Base-by-base conservation (phyloP, 129 eudicot species). In the Flaveria sonorensis region DNA sequence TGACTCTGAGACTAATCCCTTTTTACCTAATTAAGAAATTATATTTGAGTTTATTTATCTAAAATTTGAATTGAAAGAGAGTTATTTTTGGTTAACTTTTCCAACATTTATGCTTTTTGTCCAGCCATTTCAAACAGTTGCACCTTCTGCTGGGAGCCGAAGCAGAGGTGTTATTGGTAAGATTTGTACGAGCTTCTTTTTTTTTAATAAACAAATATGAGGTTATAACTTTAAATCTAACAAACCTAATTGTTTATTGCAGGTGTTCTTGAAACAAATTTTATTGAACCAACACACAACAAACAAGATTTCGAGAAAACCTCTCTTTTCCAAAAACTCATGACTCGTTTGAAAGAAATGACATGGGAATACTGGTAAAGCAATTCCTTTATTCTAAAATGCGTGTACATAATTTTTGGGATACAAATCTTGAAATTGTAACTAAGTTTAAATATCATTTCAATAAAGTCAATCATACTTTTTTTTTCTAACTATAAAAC, bases 281-380 rank as follows among this genome's bases (percentile, higher is more conserved):
- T 93, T 81, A 79, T 93, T 71, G 85, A 89, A 86, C 98, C 98
- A 43, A 85, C 92, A 5, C 98, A 93, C 70, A 93, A 84, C 73
- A 93, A 90, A 85, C 97, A 93, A 80, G 98, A 93, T 76, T 93
- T 93, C 72, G 98, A 93, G 86, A 91, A 88, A 84, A 93, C 97
- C 23, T 78, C 90, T 55, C 81, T 89, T 60, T 91, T 84, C 71
- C 97, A 93, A 79, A 93, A 86, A 89, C 96, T 91, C 67, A 92
- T 90, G 80, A 47, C 53, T 24, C 97, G 96, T 16, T 81, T 92
- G 79, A 92, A 88, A 77, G 96, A 90, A 16, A 92, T 92, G 98
- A 88, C 98, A 74, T 80, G 75, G 74, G 98, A 92, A 76, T 92
- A 92, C 76, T 90, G 96, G 98, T 90, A 63, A 77, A 71, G 89